Evolutionary conservation across 768 basidiomycete genomes (phyloP), one percentile per base, ranked within the genome.

Genomic region (Boletellus sp.): DNA sequence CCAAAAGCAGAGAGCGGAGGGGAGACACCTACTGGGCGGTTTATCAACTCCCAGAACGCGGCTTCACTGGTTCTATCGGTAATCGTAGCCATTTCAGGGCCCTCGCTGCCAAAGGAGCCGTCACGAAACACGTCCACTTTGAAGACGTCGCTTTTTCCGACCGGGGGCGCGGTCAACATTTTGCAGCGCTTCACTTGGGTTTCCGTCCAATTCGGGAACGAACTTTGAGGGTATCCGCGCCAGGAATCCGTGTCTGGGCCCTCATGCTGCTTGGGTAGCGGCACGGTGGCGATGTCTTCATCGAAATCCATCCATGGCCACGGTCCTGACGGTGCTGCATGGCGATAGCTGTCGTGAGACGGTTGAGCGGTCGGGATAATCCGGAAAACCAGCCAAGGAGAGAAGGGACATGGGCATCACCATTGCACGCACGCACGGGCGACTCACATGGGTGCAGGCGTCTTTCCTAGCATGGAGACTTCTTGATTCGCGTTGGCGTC

Each of bases 301-400:
- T 69, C 66, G 17, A 73, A 62, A 52, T 74, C 72, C 56, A 74
- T 67, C 63, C 70, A 74, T 6, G 72, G 72, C 72, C 72, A 74
- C 20, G 72, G 72, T 6, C 72, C 72, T 4, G 67, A 70, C 3
- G 72, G 72, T 13, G 71, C 60, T 16, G 66, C 72, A 20, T 73
- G 72, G 2, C 72, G 62, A 44, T 72, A 62, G 22, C 66, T 68
- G 40, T 37, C n/a, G 26, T 38, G 26, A 40, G n/a, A 39, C 3
- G 33, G 42, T 42, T 19, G 11, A 51, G 34, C 39, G 16, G 23
- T 22, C 24, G 35, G 3, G 13, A 3, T 26, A 28, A 23, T 13
- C 47, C 37, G 24, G 11, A 22, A 38, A 39, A 28, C 28, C 23
- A 43, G 32, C 34, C 15, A 16, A 8, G 7, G 7, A 10, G 7